phyloP scores from a whole-genome alignment of 106 monocot species.

The Narthecium ossifragum region DNA sequence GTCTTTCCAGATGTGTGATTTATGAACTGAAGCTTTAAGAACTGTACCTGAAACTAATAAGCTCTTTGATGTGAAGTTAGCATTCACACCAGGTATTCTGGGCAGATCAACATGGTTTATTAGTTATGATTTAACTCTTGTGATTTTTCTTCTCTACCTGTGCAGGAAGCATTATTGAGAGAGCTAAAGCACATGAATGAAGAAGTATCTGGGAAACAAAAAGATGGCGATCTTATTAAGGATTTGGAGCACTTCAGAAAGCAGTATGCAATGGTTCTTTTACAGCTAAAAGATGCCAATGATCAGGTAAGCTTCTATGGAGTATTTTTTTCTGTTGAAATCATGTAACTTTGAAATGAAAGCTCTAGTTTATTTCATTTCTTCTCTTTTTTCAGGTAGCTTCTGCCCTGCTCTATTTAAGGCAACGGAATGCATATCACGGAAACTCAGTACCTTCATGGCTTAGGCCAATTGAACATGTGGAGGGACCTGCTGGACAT shows the following conservation, averaged over 20 bases:
- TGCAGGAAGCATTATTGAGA: slow-evolving; percentile 79
- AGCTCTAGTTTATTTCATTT: neutral
- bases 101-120: no score
- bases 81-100: no score
- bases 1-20: no score
- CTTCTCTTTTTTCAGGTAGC: slow-evolving; percentile 45
- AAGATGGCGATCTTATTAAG: slow-evolving; percentile 46
- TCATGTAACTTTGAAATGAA: neutral
- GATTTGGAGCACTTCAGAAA: slow-evolving; percentile 83
- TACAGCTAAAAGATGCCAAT: slow-evolving; percentile 84
- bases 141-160: neutral
- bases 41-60: no score
- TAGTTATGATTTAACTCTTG: no score
- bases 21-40: no score
- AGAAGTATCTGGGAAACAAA: slow-evolving; percentile 70
- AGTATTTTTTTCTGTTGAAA: neutral
- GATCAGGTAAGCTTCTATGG: slow-evolving; percentile 42
- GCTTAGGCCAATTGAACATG: slow-evolving; percentile 35
- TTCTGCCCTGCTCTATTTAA: slow-evolving; percentile 59
- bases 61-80: no score
- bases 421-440: slow-evolving; percentile 79
- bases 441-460: slow-evolving; percentile 44
- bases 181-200: slow-evolving; percentile 93
- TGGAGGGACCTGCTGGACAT: slow-evolving; percentile 24
- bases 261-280: slow-evolving; percentile 90